phyloP scores from a whole-genome alignment of 2,329 filamentous ascomycete genomes.

The Ophiostoma sp. region DNA sequence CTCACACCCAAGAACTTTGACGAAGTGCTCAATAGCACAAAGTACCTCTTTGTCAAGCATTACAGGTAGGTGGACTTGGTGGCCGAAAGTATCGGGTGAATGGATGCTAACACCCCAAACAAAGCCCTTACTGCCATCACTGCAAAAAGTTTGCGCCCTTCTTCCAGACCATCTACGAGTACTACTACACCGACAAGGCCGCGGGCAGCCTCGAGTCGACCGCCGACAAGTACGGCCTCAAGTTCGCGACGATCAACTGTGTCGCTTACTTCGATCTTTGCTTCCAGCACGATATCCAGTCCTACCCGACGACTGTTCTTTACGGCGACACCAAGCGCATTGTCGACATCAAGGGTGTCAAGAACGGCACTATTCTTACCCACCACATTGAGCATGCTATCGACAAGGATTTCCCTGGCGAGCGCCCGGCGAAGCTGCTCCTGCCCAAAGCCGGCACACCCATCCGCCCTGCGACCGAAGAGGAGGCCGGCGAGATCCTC shows the following conservation, averaged over 20 bases:
- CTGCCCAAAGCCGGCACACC: constrained; percentile 67
- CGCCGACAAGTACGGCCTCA: constrained; percentile 78
- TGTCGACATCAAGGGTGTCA: constrained; percentile 59
- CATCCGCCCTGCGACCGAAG: constrained; percentile 31
- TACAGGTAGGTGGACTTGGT: constrained; percentile 52
- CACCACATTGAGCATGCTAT: constrained; percentile 20
- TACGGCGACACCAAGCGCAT: constrained; percentile 71
- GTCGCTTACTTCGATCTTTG: constrained; percentile 77
- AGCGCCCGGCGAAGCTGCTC: constrained; percentile 60
- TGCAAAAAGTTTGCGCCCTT: constrained; percentile 75
- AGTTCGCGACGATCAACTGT: constrained; percentile 83
- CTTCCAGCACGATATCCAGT: constrained; percentile 56
- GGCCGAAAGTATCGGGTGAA: neutral
- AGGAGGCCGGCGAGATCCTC: constrained; percentile 25
- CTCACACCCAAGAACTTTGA: constrained; percentile 55
- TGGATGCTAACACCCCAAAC: constrained; percentile 29
- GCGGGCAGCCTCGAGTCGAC: constrained; percentile 56
- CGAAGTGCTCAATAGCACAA: constrained; percentile 48
- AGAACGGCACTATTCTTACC: constrained; percentile 61
- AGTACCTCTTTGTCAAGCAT: constrained; percentile 56
- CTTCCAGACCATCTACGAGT: constrained; percentile 92
- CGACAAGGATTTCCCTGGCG: constrained; percentile 64
- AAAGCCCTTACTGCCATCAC: constrained; percentile 60
- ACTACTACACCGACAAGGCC: constrained; percentile 77
- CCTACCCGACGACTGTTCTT: constrained; percentile 71